Percentiles rank a stretch among this genome's conserved stretches.
Conservation (phyloP, 139 green algal genomes). For the Nannochloris sp. region DNA sequence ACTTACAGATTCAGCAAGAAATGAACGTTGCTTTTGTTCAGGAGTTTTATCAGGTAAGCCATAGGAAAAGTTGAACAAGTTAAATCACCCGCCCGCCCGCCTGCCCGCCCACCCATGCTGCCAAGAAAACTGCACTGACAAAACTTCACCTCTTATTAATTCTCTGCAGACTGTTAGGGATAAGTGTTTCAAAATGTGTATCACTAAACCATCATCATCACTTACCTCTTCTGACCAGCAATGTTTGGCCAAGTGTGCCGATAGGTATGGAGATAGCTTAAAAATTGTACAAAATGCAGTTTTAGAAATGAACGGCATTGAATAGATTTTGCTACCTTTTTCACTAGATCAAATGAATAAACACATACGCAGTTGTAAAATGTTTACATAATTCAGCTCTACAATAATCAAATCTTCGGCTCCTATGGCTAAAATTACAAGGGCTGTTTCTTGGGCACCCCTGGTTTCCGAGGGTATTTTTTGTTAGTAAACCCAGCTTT, state of each 20-base stretch:
- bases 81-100: not conserved
- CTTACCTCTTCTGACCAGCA: slow-evolving; percentile 84
- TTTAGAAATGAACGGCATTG: slow-evolving; percentile 27
- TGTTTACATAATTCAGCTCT: not conserved
- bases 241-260: slow-evolving; percentile 80
- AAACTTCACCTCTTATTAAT: not conserved
- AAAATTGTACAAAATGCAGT: slow-evolving; percentile 37
- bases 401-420: not conserved
- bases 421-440: slow-evolving; percentile 21
- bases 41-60: slow-evolving; percentile 32
- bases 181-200: slow-evolving; percentile 91
- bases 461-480: slow-evolving; percentile 57
- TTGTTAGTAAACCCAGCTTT: slow-evolving; percentile 44
- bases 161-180: slow-evolving; percentile 80
- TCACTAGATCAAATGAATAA: too few species aligned
- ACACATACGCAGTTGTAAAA: not conserved
- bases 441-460: slow-evolving; percentile 57
- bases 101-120: not conserved
- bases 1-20: slow-evolving; percentile 24
- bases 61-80: not conserved
- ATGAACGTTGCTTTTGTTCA: slow-evolving; percentile 30
- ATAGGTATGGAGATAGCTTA: slow-evolving; percentile 48
- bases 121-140: not conserved
- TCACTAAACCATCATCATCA: slow-evolving; percentile 72
- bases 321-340: too few species aligned